Evolutionary conservation across 805 yeast genomes (phyloP).

Genomic region (Wickerhamiella musiphila): DNA sequence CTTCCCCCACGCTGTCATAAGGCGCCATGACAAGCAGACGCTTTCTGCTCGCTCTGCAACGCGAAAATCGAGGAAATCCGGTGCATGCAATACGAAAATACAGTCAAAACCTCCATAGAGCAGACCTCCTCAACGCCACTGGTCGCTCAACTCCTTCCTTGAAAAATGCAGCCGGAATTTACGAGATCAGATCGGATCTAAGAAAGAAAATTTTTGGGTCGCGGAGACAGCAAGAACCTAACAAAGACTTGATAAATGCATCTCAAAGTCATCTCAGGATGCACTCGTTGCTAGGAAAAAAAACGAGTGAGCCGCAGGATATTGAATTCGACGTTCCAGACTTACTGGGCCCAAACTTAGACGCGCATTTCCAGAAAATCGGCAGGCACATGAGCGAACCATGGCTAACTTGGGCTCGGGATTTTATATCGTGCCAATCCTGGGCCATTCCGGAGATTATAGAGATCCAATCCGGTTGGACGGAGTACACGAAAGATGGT

Average conservation of each 20-base stretch:
- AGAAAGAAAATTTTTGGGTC: conserved; percentile 7
- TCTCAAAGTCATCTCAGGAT: conserved; percentile 9
- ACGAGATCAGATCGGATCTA: conserved; percentile 14
- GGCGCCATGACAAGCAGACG: no score
- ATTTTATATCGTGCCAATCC: conserved; percentile 22
- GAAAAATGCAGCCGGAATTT: conserved; percentile 20
- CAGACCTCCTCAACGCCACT: no score
- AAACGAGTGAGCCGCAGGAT: conserved; percentile 8
- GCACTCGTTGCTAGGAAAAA: conserved; percentile 9
- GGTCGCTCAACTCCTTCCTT: no score
- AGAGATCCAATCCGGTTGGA: conserved; percentile 80
- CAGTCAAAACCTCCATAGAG: no score
- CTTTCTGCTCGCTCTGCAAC: no score
- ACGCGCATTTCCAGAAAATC: conserved; percentile 62
- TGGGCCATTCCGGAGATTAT: conserved; percentile 26
- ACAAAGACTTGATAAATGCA: conserved; percentile 2
- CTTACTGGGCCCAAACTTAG: conserved; percentile 54
- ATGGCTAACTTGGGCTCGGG: conserved; percentile 34
- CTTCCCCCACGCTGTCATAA: no score
- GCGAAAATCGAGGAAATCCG: no score
- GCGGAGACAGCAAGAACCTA: neutral
- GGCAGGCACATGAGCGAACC: conserved; percentile 46
- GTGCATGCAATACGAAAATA: no score
- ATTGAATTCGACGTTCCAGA: conserved; percentile 34
- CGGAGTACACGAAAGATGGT: conserved; percentile 43